Conservation (phyloP, 225 moss, liverwort and hornwort species). For the Marchantia polymorpha region DNA sequence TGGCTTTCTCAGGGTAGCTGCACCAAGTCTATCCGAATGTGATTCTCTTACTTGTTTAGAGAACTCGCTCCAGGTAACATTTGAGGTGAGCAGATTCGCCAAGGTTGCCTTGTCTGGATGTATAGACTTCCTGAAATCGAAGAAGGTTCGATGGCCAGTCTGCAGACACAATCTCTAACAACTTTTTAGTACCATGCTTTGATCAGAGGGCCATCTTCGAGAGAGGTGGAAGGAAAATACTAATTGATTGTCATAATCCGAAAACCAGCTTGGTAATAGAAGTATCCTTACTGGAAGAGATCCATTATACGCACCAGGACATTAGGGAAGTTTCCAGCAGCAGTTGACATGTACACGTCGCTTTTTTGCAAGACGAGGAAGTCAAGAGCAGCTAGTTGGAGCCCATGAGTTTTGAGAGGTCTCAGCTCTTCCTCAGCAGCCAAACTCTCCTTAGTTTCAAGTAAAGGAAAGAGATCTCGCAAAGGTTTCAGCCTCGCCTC, state of each 20-base stretch:
- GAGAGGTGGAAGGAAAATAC: neutral
- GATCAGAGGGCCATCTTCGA: neutral
- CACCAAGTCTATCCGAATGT: slow-evolving; percentile 44
- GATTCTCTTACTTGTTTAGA: slow-evolving; percentile 38
- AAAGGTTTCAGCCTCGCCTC: slow-evolving; percentile 51
- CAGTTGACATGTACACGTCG: slow-evolving; percentile 63
- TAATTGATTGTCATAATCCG: too few relatives aligned
- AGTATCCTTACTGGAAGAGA: neutral
- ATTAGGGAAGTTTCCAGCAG: slow-evolving; percentile 65
- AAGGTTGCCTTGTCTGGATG: slow-evolving; percentile 54
- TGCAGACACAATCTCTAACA: slow-evolving; percentile 14
- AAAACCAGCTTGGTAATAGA: too few relatives aligned
- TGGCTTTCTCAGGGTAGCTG: slow-evolving; percentile 38
- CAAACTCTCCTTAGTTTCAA: slow-evolving; percentile 53
- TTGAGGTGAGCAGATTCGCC: slow-evolving; percentile 41
- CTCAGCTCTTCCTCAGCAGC: slow-evolving; percentile 54
- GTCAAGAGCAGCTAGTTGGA: slow-evolving; percentile 62
- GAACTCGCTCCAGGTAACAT: slow-evolving; percentile 50
- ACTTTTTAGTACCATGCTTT: neutral
- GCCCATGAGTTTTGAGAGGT: slow-evolving; percentile 45
- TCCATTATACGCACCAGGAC: slow-evolving; percentile 34
- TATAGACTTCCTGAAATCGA: slow-evolving; percentile 55
- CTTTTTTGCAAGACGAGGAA: slow-evolving; percentile 59
- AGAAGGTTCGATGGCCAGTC: slow-evolving; percentile 63
- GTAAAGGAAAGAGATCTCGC: slow-evolving; percentile 47